These are phyloP conservation scores for Exophiala lecanii-corni DNA, from an alignment of 2,329 filamentous ascomycete species.

Conservation along the genomic window DNA sequence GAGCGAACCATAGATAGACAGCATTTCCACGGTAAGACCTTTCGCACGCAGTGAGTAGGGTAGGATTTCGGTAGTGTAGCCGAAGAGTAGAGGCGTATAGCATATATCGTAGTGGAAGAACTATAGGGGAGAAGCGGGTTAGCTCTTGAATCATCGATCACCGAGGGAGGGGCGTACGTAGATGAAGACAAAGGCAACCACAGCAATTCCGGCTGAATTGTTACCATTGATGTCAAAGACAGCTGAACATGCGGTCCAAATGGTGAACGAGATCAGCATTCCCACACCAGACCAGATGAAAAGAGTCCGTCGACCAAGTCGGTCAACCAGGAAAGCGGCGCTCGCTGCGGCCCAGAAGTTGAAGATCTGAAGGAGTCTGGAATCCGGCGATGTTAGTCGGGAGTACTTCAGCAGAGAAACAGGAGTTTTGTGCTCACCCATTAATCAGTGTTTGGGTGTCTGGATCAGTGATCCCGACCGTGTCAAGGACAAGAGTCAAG, in stretches of 20 bases:
- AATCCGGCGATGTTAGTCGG: too few species aligned
- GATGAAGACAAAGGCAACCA: constrained; percentile 41
- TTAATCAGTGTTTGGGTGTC: constrained; percentile 40
- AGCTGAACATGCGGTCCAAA: constrained; percentile 39
- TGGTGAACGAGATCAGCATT: constrained; percentile 42
- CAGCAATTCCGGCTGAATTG: constrained; percentile 31
- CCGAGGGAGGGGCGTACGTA: too few species aligned
- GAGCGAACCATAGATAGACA: constrained; percentile 27
- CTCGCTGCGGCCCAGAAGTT: constrained; percentile 34
- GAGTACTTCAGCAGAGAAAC: too few species aligned
- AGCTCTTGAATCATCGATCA: too few species aligned
- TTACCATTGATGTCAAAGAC: constrained; percentile 31
- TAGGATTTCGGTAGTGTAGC: constrained; percentile 45
- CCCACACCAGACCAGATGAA: constrained; percentile 38
- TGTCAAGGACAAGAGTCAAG: constrained; percentile 34
- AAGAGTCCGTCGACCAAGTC: constrained; percentile 39
- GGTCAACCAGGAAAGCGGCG: constrained; percentile 38
- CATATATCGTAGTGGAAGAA: constrained; percentile 35
- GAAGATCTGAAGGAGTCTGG: constrained; percentile 37
- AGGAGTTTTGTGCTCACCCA: too few species aligned
- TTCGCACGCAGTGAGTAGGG: constrained; percentile 46
- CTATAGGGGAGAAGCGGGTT: too few species aligned
- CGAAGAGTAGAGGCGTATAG: constrained; percentile 28
- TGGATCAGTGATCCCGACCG: constrained; percentile 34
- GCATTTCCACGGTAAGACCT: constrained; percentile 35